These are phyloP conservation scores for Coniella vitis DNA, from an alignment of 2,329 filamentous ascomycete species.

Conservation along the genomic window DNA sequence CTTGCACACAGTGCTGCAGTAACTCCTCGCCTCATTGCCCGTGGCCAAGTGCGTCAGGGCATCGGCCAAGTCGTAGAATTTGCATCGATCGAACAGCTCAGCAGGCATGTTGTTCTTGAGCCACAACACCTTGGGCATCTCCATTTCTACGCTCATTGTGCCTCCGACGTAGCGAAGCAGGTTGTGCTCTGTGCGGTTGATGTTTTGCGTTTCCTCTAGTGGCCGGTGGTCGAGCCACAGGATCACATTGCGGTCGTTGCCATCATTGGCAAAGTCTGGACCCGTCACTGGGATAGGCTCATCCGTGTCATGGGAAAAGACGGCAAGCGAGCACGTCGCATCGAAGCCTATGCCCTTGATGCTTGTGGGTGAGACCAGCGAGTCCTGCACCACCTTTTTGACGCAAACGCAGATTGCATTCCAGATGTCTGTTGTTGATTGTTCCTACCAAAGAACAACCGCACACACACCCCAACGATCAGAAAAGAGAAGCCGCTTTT, in stretches of 20 bases:
- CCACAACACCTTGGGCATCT: slow-evolving; percentile 97
- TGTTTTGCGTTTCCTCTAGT: slow-evolving; percentile 81
- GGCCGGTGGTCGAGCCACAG: slow-evolving; percentile 96
- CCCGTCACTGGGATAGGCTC: slow-evolving; percentile 88
- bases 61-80: slow-evolving; percentile 93
- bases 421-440: slow-evolving; percentile 98
- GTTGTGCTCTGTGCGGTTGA: slow-evolving; percentile 89
- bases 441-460: too few species aligned
- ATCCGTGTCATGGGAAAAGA: slow-evolving; percentile 83
- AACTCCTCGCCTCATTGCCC: slow-evolving; percentile 84
- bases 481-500: too few species aligned
- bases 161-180: slow-evolving; percentile 93
- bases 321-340: slow-evolving; percentile 93
- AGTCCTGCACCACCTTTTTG: slow-evolving; percentile 72
- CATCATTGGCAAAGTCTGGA: slow-evolving; percentile 72
- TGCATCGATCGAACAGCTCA: slow-evolving; percentile 84
- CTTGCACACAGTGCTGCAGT: slow-evolving; percentile 95
- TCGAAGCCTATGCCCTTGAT: slow-evolving; percentile 95
- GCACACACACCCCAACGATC: background rate
- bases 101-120: slow-evolving; percentile 97
- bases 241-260: slow-evolving; percentile 88
- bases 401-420: slow-evolving; percentile 86
- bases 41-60: slow-evolving; percentile 92
- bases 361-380: slow-evolving; percentile 65
- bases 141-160: slow-evolving; percentile 99